Evolutionary conservation across 768 basidiomycete species (phyloP).

Genomic region (Lactarius hatsudake): DNA sequence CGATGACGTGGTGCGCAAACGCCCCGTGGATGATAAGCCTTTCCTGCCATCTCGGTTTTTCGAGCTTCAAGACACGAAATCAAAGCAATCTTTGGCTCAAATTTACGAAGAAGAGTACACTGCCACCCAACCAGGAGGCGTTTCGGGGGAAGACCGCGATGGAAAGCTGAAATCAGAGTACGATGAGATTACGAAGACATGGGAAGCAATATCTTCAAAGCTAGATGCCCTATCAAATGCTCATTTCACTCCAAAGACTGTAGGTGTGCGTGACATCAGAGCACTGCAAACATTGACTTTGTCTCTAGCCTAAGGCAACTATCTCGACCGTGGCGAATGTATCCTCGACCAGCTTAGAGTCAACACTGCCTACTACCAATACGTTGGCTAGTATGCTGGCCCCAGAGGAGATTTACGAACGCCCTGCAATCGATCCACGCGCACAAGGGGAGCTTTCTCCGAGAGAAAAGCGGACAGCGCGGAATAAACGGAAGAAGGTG

Average conservation of each 20-base stretch:
- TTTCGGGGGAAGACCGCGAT: constrained; percentile 71
- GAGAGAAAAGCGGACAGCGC: constrained; percentile 69
- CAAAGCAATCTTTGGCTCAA: constrained; percentile 85
- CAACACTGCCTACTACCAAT: constrained; percentile 81
- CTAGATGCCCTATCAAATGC: constrained; percentile 93
- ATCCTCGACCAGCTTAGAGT: constrained; percentile 80
- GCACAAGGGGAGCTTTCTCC: constrained; percentile 83
- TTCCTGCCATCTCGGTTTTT: constrained; percentile 89
- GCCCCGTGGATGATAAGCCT: constrained; percentile 74
- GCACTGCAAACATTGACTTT: constrained; percentile 19
- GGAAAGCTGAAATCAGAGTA: constrained; percentile 88
- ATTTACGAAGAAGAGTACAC: constrained; percentile 94
- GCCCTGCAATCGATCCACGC: constrained; percentile 52
- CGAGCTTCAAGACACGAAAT: constrained; percentile 87
- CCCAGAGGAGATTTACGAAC: constrained; percentile 86
- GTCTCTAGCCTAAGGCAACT: constrained; percentile 73
- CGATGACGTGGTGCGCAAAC: constrained; percentile 88
- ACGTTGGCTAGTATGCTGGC: constrained; percentile 80
- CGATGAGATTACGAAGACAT: constrained; percentile 75
- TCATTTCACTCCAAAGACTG: constrained; percentile 92
- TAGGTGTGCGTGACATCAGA: constrained; percentile 37
- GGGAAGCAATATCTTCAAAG: constrained; percentile 84
- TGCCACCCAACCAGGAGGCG: constrained; percentile 56
- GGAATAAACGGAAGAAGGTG: constrained; percentile 65
- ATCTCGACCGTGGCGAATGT: constrained; percentile 85